phyloP scores from a whole-genome alignment of 1,139 yeast genomes.

The Kodamaea anthophila region DNA sequence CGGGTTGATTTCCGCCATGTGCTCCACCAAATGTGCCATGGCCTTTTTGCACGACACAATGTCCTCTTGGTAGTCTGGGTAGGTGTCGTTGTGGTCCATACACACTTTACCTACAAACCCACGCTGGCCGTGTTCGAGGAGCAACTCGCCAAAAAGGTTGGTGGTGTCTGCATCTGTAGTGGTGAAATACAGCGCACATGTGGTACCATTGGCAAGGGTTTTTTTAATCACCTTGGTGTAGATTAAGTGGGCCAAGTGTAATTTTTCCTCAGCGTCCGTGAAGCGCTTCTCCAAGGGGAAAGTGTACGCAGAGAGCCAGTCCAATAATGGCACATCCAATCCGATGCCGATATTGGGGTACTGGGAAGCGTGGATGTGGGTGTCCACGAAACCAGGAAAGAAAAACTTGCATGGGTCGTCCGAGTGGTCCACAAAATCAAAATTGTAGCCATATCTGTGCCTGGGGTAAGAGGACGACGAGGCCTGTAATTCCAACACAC shows the following conservation, averaged over 20 bases:
- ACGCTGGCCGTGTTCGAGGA: constrained; percentile 67
- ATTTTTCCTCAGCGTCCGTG: constrained; percentile 33
- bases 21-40: constrained; percentile 51
- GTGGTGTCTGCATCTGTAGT: constrained; percentile 78
- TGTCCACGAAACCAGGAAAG: constrained; percentile 90
- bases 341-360: constrained; percentile 93
- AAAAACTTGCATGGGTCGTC: constrained; percentile 44
- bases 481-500: no score
- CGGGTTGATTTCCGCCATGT: constrained; percentile 51
- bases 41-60: constrained; percentile 54
- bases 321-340: constrained; percentile 75
- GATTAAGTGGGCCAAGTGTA: constrained; percentile 49
- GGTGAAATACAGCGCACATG: constrained; percentile 88
- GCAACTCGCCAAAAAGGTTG: constrained; percentile 66
- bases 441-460: constrained; percentile 2
- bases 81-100: constrained; percentile 58
- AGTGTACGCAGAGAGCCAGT: constrained; percentile 84
- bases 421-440: constrained; percentile 24
- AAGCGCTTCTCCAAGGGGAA: constrained; percentile 72
- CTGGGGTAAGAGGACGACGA: no score
- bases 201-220: constrained; percentile 76
- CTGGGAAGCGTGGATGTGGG: constrained; percentile 96
- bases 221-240: constrained; percentile 60
- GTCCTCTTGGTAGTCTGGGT: constrained; percentile 55
- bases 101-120: constrained; percentile 95